These are phyloP conservation scores for Aspergillus uvarum DNA, from an alignment of 2,329 filamentous ascomycete genomes.

Conservation along the genomic window DNA sequence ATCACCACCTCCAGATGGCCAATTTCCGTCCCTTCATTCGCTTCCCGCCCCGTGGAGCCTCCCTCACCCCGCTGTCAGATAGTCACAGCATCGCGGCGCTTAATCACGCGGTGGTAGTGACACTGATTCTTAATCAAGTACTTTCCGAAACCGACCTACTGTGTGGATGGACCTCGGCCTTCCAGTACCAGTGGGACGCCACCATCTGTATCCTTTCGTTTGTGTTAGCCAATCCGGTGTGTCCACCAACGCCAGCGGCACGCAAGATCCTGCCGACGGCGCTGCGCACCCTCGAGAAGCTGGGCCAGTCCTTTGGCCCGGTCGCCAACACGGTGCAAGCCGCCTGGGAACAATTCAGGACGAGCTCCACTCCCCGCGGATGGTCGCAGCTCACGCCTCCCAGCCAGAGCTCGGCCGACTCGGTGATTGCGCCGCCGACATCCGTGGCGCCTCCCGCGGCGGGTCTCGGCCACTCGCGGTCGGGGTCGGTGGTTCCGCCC, in stretches of 20 bases:
- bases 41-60: slow-evolving; percentile 24
- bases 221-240: slow-evolving; percentile 39
- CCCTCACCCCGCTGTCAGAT: slow-evolving; percentile 20
- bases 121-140: slow-evolving; percentile 41
- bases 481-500: no score
- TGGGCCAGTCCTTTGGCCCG: no score
- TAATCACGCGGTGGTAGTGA: slow-evolving; percentile 39
- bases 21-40: slow-evolving; percentile 45
- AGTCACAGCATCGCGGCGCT: slow-evolving; percentile 25
- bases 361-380: no score
- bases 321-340: no score
- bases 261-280: slow-evolving; percentile 13
- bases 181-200: slow-evolving; percentile 49
- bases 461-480: no score
- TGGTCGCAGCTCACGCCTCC: no score
- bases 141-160: slow-evolving; percentile 33
- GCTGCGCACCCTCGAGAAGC: no score
- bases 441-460: no score
- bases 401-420: no score
- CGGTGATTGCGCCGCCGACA: no score
- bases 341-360: no score
- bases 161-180: slow-evolving; percentile 41
- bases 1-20: slow-evolving; percentile 41
- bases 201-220: slow-evolving; percentile 45
- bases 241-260: slow-evolving; percentile 28